These are phyloP conservation scores for Xerocomus potaroensis DNA, from an alignment of 768 basidiomycete species.

Conservation along the genomic window DNA sequence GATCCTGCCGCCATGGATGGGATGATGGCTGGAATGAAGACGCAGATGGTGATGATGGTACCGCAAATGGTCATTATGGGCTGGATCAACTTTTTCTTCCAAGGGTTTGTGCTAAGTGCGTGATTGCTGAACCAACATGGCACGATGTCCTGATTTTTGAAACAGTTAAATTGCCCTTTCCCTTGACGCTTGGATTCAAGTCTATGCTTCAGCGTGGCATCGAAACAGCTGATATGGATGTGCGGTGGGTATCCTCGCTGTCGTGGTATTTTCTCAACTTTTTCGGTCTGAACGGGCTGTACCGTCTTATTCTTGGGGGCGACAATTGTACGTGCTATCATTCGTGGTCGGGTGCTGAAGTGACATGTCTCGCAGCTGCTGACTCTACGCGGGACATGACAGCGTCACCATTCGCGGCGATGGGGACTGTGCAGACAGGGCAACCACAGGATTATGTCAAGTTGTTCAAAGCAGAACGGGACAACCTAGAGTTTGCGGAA, in stretches of 20 bases:
- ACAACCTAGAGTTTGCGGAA: constrained; percentile 90
- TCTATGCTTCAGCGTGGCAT: constrained; percentile 96
- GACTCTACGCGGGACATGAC: constrained; percentile 75
- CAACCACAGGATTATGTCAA: constrained; percentile 85
- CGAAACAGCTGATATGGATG: constrained; percentile 94
- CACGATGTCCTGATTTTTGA: background rate
- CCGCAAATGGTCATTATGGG: constrained; percentile 99
- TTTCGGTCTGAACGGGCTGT: constrained; percentile 94
- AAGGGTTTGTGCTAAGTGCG: constrained; percentile 96
- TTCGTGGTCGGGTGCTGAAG: constrained; percentile 8
- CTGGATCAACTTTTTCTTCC: constrained; percentile 99
- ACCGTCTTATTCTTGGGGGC: constrained; percentile 86
- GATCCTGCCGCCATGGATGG: constrained; percentile 95
- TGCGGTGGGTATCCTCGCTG: constrained; percentile 97
- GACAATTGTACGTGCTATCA: constrained; percentile 67
- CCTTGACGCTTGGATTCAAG: constrained; percentile 94
- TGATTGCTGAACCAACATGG: constrained; percentile 17
- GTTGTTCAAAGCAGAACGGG: constrained; percentile 84
- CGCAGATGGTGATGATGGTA: constrained; percentile 99
- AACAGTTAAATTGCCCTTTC: constrained; percentile 93
- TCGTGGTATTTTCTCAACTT: constrained; percentile 99
- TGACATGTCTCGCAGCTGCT: constrained; percentile 49
- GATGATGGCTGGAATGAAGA: constrained; percentile 99
- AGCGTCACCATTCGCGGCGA: constrained; percentile 60
- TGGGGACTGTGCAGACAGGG: constrained; percentile 41